Evolutionary conservation across 192 early-diverging fungal species (phyloP).

Genomic region (Podila clonocystis): DNA sequence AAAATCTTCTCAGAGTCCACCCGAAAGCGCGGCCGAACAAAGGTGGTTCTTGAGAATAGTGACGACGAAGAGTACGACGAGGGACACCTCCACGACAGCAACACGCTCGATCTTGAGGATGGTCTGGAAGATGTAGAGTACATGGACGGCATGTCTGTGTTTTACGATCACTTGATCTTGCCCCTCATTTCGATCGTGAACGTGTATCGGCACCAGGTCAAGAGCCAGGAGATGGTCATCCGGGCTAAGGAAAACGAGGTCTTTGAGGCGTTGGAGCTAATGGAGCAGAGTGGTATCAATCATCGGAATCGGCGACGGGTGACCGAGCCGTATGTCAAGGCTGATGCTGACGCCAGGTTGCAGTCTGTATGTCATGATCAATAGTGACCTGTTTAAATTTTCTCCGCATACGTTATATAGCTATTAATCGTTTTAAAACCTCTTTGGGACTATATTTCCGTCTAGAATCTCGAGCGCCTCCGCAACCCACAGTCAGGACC

Average conservation of each 20-base stretch:
- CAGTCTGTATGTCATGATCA: constrained; percentile 8
- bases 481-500: constrained; percentile 16
- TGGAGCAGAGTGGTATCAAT: constrained; percentile 29
- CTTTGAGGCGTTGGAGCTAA: constrained; percentile 35
- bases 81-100: not conserved
- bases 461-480: constrained; percentile 17
- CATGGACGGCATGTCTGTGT: constrained; percentile 25
- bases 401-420: not conserved
- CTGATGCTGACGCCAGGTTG: constrained; percentile 15
- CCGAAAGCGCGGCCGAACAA: not conserved
- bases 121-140: not conserved
- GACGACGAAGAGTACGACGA: constrained; percentile 6
- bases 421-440: too few relatives aligned
- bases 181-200: constrained; percentile 35
- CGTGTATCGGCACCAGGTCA: constrained; percentile 26
- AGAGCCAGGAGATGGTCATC: constrained; percentile 13
- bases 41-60: not conserved
- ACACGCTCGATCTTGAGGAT: not conserved
- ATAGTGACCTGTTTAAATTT: not conserved
- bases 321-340: constrained; percentile 29
- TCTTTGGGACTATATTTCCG: not conserved
- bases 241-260: constrained; percentile 45
- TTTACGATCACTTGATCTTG: constrained; percentile 36
- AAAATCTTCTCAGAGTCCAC: not conserved
- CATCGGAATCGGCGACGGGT: constrained; percentile 31